Evolutionary conservation across 441 rosid genomes (phyloP).

Genomic region (Syzygium syzygioides): DNA sequence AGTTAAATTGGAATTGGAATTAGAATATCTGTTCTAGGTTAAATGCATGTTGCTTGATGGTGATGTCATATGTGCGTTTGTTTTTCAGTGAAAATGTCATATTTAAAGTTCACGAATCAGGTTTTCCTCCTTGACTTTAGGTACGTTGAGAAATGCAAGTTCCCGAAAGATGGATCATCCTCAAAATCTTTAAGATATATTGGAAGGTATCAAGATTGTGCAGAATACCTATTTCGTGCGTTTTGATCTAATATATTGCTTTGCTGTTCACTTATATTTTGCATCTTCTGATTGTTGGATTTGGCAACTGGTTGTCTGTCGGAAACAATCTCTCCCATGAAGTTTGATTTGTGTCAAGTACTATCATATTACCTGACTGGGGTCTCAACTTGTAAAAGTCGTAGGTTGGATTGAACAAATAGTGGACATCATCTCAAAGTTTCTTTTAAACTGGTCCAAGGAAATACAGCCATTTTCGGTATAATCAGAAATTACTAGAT

Average conservation of each 20-base stretch:
- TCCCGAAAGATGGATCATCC: constrained; percentile 75
- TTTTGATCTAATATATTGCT: not conserved
- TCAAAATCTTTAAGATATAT: constrained; percentile 87
- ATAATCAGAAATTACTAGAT: not conserved
- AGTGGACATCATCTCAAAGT: not conserved
- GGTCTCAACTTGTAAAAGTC: not conserved
- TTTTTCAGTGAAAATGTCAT: not conserved
- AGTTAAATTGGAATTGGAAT: constrained; percentile 10
- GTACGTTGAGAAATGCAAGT: constrained; percentile 91
- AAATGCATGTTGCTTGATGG: not conserved
- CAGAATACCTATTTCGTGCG: not conserved
- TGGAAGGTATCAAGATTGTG: constrained; percentile 65
- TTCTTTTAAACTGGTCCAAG: too few species aligned
- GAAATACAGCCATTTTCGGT: not conserved
- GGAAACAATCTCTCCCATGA: not conserved
- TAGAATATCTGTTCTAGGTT: not conserved
- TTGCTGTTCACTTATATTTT: not conserved
- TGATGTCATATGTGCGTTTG: not conserved
- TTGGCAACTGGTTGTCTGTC: not conserved
- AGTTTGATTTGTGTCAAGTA: not conserved
- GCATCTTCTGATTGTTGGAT: not conserved
- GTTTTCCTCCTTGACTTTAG: constrained; percentile 20
- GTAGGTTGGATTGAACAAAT: not conserved
- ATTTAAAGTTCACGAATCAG: not conserved
- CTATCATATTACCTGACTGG: not conserved